Conservation (phyloP, 202 grass and related monocot genomes). For the Brachypodium distachyon region DNA sequence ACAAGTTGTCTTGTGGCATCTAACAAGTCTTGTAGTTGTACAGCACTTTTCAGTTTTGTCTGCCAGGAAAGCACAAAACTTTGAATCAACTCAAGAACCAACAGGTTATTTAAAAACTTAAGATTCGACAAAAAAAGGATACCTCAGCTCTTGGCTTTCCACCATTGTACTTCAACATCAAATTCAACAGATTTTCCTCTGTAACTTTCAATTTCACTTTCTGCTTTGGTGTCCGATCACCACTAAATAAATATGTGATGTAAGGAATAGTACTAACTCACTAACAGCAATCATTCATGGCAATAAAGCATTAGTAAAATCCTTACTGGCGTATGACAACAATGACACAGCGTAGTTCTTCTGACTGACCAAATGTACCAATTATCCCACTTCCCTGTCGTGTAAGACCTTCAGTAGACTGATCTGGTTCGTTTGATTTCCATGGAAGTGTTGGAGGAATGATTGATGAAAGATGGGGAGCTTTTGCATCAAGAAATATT, state of each 20-base stretch:
- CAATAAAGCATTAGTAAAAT: slow-evolving; percentile 5
- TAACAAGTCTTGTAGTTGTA: slow-evolving; percentile 96
- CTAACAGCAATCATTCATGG: background rate
- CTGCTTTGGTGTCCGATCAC: slow-evolving; percentile 98
- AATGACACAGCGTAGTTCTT: slow-evolving; percentile 93
- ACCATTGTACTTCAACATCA: slow-evolving; percentile 99
- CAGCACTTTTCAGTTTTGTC: slow-evolving; percentile 99
- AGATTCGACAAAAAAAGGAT: slow-evolving; percentile 3
- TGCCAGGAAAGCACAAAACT: slow-evolving; percentile 39
- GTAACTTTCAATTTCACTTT: slow-evolving; percentile 99
- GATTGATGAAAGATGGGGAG: slow-evolving; percentile 90
- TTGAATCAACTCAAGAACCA: slow-evolving; percentile 2
- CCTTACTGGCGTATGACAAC: slow-evolving; percentile 98
- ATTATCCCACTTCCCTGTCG: slow-evolving; percentile 90
- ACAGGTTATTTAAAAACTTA: slow-evolving; percentile 14
- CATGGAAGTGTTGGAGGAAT: slow-evolving; percentile 89
- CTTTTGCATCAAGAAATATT: slow-evolving; percentile 99
- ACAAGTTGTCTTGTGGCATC: slow-evolving; percentile 98
- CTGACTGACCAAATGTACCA: slow-evolving; percentile 95
- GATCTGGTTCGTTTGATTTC: slow-evolving; percentile 70
- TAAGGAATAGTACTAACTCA: slow-evolving; percentile 10
- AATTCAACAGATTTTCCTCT: slow-evolving; percentile 98
- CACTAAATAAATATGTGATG: slow-evolving; percentile 48
- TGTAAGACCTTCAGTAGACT: slow-evolving; percentile 70
- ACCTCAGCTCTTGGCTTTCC: slow-evolving; percentile 96